Conservation (phyloP, 805 yeast species). For the Pichia scutulata region DNA sequence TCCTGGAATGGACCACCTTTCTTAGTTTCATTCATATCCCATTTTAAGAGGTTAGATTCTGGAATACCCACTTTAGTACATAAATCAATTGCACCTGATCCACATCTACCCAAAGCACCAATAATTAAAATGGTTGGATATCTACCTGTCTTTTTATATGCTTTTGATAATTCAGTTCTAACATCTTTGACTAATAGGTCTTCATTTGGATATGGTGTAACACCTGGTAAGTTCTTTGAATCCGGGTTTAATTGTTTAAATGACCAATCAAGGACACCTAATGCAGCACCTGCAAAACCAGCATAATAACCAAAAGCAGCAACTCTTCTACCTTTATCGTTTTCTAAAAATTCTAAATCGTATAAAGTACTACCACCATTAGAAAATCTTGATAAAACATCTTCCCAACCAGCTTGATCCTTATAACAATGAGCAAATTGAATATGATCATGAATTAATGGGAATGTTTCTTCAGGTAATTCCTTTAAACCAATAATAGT, state of each 20-base stretch:
- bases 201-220: constrained; percentile 79
- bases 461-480: constrained; percentile 88
- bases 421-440: constrained; percentile 99
- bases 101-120: constrained; percentile 98
- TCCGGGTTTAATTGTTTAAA: constrained; percentile 72
- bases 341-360: constrained; percentile 90
- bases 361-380: constrained; percentile 86
- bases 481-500: constrained; percentile 92
- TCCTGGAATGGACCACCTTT: constrained; percentile 96
- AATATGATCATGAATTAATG: constrained; percentile 90
- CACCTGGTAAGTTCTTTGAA: constrained; percentile 65
- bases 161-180: constrained; percentile 47
- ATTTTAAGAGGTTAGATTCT: constrained; percentile 69
- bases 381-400: constrained; percentile 82
- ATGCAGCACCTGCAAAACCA: constrained; percentile 99
- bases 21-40: constrained; percentile 98
- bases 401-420: constrained; percentile 95
- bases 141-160: constrained; percentile 50
- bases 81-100: constrained; percentile 90
- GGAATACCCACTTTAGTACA: constrained; percentile 82
- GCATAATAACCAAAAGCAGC: constrained; percentile 99
- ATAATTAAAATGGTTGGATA: constrained; percentile 79
- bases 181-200: constrained; percentile 64
- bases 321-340: constrained; percentile 94
- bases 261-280: constrained; percentile 92